phyloP scores from a whole-genome alignment of 768 basidiomycete genomes.

The Sistotremastrum niveocremeum region DNA sequence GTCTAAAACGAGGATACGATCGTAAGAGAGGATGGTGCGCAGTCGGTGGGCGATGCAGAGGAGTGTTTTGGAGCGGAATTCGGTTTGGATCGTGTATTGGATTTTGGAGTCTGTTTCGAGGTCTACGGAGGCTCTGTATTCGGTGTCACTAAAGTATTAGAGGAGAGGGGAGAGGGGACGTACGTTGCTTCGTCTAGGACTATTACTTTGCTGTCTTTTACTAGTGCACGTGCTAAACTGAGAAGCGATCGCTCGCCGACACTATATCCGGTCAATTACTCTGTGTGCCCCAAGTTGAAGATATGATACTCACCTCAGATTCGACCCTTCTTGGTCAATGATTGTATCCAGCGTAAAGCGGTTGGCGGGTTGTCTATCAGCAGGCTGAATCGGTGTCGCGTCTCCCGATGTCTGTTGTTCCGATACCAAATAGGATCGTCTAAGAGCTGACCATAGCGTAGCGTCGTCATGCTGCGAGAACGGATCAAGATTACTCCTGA shows the following conservation, averaged over 20 bases:
- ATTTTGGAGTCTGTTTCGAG: slow-evolving; percentile 41
- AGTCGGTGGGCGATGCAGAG: slow-evolving; percentile 42
- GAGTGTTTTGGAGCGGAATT: slow-evolving; percentile 37
- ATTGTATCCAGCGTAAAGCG: slow-evolving; percentile 37
- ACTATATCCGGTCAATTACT: slow-evolving; percentile 3
- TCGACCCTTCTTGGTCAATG: slow-evolving; percentile 40
- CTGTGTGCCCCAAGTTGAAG: too few relatives aligned
- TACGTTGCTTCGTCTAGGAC: slow-evolving; percentile 39
- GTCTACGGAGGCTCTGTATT: slow-evolving; percentile 27
- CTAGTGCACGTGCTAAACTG: slow-evolving; percentile 39
- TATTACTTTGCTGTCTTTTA: slow-evolving; percentile 34
- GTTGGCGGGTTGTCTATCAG: slow-evolving; percentile 10
- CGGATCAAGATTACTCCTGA: slow-evolving; percentile 33
- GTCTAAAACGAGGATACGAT: slow-evolving; percentile 57
- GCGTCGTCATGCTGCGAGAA: slow-evolving; percentile 53
- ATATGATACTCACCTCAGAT: slow-evolving; percentile 17
- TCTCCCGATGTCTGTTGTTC: slow-evolving; percentile 12
- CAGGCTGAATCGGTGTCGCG: slow-evolving; percentile 10
- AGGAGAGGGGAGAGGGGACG: background rate
- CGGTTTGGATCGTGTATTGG: slow-evolving; percentile 30
- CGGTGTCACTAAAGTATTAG: too few relatives aligned
- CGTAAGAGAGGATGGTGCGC: slow-evolving; percentile 43
- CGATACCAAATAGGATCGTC: slow-evolving; percentile 36
- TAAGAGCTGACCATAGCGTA: slow-evolving; percentile 59
- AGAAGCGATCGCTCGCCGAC: slow-evolving; percentile 35